phyloP scores from a whole-genome alignment of 192 early-diverging fungal species.

The Rhizophagus prolifer region DNA sequence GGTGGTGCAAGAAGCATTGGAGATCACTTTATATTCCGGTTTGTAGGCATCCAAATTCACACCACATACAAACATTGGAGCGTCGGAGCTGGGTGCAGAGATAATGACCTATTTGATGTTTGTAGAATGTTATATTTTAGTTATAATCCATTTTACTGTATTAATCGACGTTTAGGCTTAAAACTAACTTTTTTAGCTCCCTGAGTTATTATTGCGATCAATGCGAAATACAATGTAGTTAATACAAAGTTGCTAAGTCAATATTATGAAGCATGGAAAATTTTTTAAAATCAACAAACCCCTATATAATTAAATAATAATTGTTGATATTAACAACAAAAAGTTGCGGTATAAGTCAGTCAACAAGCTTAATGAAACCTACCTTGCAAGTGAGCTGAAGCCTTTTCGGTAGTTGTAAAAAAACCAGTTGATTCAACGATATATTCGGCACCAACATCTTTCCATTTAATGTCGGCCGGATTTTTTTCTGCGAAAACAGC shows the following conservation, averaged over 20 bases:
- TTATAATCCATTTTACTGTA: background rate
- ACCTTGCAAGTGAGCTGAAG: slow-evolving; percentile 80
- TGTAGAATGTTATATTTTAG: background rate
- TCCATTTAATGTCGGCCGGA: slow-evolving; percentile 92
- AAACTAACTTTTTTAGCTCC: slow-evolving; percentile 3
- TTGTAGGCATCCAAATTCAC: slow-evolving; percentile 98
- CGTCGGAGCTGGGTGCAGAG: slow-evolving; percentile 93
- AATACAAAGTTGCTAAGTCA: background rate
- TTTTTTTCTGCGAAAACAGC: slow-evolving; percentile 71
- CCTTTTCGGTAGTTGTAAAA: slow-evolving; percentile 92
- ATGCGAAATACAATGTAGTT: background rate
- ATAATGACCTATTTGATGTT: slow-evolving; percentile 82
- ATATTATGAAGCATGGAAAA: background rate
- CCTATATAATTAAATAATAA: background rate
- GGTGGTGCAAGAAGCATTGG: slow-evolving; percentile 99
- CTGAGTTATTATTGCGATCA: background rate
- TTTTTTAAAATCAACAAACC: background rate
- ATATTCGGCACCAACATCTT: slow-evolving; percentile 75
- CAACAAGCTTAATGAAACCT: slow-evolving; percentile 70
- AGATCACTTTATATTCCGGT: slow-evolving; percentile 80
- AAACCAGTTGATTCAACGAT: slow-evolving; percentile 99
- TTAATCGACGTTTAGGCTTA: background rate
- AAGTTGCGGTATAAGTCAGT: background rate
- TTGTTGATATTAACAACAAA: background rate
- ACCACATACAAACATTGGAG: slow-evolving; percentile 97